Percentiles rank a stretch among this genome's conserved stretches.
Evolutionary conservation across 1,284 basidiomycete species (phyloP).

Genomic region (Bondarzewia mesenterica): DNA sequence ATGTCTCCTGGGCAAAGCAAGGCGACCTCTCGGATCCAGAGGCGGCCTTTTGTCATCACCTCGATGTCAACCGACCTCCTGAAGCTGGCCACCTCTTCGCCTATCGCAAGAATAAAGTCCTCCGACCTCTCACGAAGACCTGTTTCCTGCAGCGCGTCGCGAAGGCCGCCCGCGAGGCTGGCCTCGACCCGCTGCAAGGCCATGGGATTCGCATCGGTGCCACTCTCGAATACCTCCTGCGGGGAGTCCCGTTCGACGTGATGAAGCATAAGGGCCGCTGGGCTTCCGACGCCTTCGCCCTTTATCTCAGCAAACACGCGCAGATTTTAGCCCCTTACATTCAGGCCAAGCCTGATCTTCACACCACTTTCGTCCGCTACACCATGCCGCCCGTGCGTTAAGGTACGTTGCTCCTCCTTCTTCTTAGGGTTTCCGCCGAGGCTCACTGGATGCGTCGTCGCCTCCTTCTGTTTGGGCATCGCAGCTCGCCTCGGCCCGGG

Average conservation of each 20-base stretch:
- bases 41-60: background rate
- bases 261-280: background rate
- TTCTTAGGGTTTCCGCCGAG: too few relatives aligned
- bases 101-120: background rate
- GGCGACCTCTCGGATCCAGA: background rate
- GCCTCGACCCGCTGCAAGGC: constrained; percentile 12
- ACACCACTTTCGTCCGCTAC: background rate
- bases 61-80: background rate
- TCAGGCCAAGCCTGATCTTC: background rate
- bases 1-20: background rate
- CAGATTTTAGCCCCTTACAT: background rate
- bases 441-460: too few relatives aligned
- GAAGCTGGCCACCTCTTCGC: background rate
- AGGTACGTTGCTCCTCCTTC: background rate
- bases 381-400: background rate
- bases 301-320: background rate
- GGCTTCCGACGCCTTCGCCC: background rate
- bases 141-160: background rate
- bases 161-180: too few relatives aligned
- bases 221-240: constrained; percentile 20
- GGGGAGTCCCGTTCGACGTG: background rate
- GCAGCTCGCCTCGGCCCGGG: too few relatives aligned
- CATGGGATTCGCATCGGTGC: constrained; percentile 32
- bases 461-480: too few relatives aligned
- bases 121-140: background rate